Base-by-base conservation (phyloP, 768 basidiomycete species). In the Hericium rajendrae region DNA sequence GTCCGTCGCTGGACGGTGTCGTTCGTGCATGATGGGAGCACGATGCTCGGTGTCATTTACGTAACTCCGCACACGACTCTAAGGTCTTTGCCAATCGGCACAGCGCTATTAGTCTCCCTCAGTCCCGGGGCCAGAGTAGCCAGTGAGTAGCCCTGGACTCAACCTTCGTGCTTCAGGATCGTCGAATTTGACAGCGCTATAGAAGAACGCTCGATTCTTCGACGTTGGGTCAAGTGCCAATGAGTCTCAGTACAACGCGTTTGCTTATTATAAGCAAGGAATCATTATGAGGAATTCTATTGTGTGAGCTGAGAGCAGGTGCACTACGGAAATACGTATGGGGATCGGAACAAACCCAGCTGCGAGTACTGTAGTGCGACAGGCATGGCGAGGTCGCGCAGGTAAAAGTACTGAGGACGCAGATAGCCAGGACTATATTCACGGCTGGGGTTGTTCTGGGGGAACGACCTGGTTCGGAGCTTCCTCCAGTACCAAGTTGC, bases 381-480 rank as follows among this genome's bases (percentile, higher is more conserved):
- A 32, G 6, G 32, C 4, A 32, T 32, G 6, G 6, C n/a, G 43
- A 13, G n/a, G 6, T 46, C 13, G 43, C n/a, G 43, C 43, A 4
- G 16, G 18, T 18, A 46, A 20, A 46, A 46, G 13, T 9, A 3
- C 43, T 46, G 1, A 46, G 43, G 43, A 46, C 16, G 43, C 43
- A 46, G 13, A 46, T n/a, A 24, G n/a, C 13, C 18, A 38, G n/a
- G 32, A 18, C 28, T 26, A 18, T 32, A 20, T n/a, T 20, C 20
- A 53, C 6, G 28, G 8, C 40, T 22, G 13, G 10, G 22, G 15
- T 2, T 37, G 8, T n/a, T 41, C 2, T 10, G 41, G 28, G 11
- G 71, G 70, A 38, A 71, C 46, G 24, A 69, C 50, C 60, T 71
- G 71, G 62, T 72, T 72, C 2, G 64, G 61, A 8, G 61, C 67